phyloP scores from a whole-genome alignment of 1,139 yeast genomes.

The Protomyces inundatus region DNA sequence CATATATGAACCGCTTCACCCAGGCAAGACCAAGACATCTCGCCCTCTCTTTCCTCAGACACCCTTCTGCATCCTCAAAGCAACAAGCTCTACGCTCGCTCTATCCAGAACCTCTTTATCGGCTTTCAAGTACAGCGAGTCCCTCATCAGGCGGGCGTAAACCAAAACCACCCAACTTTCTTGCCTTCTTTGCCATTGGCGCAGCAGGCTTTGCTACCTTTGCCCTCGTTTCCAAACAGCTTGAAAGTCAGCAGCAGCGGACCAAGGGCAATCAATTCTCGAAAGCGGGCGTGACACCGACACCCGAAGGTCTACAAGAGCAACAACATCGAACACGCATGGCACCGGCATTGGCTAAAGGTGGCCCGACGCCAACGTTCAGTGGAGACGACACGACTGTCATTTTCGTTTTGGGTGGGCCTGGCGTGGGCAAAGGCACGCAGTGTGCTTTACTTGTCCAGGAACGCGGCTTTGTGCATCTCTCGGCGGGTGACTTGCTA shows the following conservation, averaged over 20 bases:
- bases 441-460: conserved; percentile 82
- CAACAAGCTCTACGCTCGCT: too few species aligned
- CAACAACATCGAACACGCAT: conserved; percentile 46
- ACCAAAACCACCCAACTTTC: conserved; percentile 16
- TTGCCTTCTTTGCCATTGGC: conserved; percentile 21
- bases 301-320: conserved; percentile 47
- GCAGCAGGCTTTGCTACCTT: conserved; percentile 15
- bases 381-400: conserved; percentile 46
- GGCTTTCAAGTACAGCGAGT: too few species aligned
- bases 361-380: conserved; percentile 11
- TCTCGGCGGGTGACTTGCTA: conserved; percentile 90
- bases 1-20: too few species aligned
- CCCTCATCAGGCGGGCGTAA: not conserved
- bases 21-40: not conserved
- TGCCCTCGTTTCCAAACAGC: conserved; percentile 3
- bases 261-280: conserved; percentile 18
- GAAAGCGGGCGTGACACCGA: conserved; percentile 23
- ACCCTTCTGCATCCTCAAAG: not conserved
- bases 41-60: not conserved
- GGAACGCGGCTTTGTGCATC: conserved; percentile 76
- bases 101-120: too few species aligned
- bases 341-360: conserved; percentile 9
- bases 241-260: conserved; percentile 1
- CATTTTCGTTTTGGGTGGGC: conserved; percentile 77
- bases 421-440: conserved; percentile 91